Conservation (phyloP, 1,139 yeast genomes). For the Suhomyces atakaporum region DNA sequence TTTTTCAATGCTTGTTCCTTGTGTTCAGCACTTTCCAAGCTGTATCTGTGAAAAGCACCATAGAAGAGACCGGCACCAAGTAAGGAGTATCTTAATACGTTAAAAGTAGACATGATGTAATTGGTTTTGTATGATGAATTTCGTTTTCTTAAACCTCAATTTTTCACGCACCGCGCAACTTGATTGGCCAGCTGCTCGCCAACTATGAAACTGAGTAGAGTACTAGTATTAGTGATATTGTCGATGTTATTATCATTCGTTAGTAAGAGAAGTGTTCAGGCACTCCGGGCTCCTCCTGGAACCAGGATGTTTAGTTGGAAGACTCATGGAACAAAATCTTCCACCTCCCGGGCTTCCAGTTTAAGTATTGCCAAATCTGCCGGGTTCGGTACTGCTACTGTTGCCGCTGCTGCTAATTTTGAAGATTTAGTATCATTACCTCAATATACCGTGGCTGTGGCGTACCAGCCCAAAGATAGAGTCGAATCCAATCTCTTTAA, state of each 20-base stretch:
- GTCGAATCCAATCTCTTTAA: conserved; percentile 48
- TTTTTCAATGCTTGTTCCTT: conserved; percentile 59
- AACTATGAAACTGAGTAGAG: conserved; percentile 7
- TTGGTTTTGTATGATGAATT: not conserved
- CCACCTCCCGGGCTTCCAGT: conserved; percentile 4
- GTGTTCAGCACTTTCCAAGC: conserved; percentile 61
- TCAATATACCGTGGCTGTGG: conserved; percentile 61
- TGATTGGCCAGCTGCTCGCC: conserved; percentile 13
- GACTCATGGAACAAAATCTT: not conserved
- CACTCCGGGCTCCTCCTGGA: conserved; percentile 6
- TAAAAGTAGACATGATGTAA: conserved; percentile 39
- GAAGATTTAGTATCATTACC: conserved; percentile 29
- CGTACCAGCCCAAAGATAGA: conserved; percentile 73
- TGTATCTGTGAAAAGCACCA: conserved; percentile 85
- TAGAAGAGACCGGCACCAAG: conserved; percentile 86
- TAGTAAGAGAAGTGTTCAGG: conserved; percentile 24
- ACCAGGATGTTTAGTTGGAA: conserved; percentile 10
- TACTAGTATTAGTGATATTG: conserved; percentile 24
- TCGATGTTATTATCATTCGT: conserved; percentile 34
- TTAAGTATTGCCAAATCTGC: conserved; percentile 9
- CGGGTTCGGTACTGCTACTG: conserved; percentile 8
- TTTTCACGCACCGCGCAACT: conserved; percentile 10
- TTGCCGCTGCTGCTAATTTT: conserved; percentile 20
- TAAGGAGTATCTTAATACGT: conserved; percentile 91
- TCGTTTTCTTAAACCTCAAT: conserved; percentile 1